Evolutionary conservation across 2,329 filamentous ascomycete species (phyloP), one percentile per base, ranked within the genome.

Genomic region (Gaeumannomyces sp.): DNA sequence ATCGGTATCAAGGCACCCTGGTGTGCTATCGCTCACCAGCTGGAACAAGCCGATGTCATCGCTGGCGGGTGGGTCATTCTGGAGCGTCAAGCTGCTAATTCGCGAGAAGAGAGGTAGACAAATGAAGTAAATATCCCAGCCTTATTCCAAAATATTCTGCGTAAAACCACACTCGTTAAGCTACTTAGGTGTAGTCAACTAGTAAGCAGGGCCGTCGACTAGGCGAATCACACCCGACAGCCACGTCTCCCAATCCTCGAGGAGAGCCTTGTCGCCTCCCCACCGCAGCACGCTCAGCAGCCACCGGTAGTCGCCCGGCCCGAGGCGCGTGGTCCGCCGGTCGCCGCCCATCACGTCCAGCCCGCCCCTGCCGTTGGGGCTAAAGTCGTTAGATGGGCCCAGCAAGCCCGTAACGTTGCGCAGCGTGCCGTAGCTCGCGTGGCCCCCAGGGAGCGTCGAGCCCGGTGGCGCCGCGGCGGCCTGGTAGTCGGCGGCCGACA

Each of bases 151-250:
- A 16, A 45, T 45, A 19, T 45, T 11, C 16, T 45, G n/a, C n/a
- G 38, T 19, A 14, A 10, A 38, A 38, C 4, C 31, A 31, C 31
- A 8, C 31, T 31, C 31, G 33, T 33, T 33, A 38, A 13, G 11
- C 35, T 11, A 19, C 14, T 1, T 19, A 6, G 38, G 16, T 4
- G 31, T 8, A 57, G 7, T 8, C 4, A 57, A 6, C 27, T 28
- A 58, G 22, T 25, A 60, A 33, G 58, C 58, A 60, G 58, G 58
- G 4, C 58, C 58, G 29, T 60, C 28, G 22, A 60, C 58, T 5
- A 72, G 72, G 69, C 81, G 81, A 35, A 80, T 75, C 10, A 80
- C 71, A 14, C 73, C 64, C 0, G 70, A 66, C 1, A 69, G 64
- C 69, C 69, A 70, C 13, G 67, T 68, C 35, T 75, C 73, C 6